Conservation (phyloP, 768 basidiomycete species). For the Suillus subalutaceus region DNA sequence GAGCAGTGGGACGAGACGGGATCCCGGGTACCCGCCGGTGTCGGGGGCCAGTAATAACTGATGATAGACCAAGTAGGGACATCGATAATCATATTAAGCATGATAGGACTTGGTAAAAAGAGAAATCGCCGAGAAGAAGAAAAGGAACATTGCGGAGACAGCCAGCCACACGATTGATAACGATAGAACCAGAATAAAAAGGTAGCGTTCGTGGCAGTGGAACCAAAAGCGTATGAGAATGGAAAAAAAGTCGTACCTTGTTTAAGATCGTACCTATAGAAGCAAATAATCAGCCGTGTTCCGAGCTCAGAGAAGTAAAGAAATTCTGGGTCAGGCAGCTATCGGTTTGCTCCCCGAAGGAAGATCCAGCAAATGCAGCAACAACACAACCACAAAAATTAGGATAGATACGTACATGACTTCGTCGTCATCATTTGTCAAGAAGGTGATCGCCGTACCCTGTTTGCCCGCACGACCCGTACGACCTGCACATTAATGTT, state of each 20-base stretch:
- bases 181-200: conserved; percentile 14
- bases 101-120: conserved; percentile 8
- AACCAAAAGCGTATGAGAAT: conserved; percentile 11
- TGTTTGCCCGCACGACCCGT: conserved; percentile 98
- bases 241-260: conserved; percentile 57
- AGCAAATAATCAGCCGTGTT: conserved; percentile 10
- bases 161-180: not conserved
- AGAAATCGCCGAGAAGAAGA: conserved; percentile 17
- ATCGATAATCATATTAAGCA: not conserved
- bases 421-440: conserved; percentile 94
- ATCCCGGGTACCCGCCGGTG: not conserved
- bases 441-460: conserved; percentile 93
- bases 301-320: conserved; percentile 1
- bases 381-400: not conserved
- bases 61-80: not conserved
- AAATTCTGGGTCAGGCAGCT: not conserved
- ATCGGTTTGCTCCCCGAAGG: conserved; percentile 2
- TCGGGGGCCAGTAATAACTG: not conserved
- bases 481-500: conserved; percentile 61
- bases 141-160: not conserved
- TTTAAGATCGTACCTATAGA: conserved; percentile 88
- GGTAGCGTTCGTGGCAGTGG: conserved; percentile 4
- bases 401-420: conserved; percentile 73
- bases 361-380: conserved; percentile 9
- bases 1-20: not conserved